Percentiles rank a stretch among this genome's conserved stretches.
These are phyloP conservation scores for Termitomyces sp. DNA, from an alignment of 1,284 basidiomycete species.

Conservation along the genomic window DNA sequence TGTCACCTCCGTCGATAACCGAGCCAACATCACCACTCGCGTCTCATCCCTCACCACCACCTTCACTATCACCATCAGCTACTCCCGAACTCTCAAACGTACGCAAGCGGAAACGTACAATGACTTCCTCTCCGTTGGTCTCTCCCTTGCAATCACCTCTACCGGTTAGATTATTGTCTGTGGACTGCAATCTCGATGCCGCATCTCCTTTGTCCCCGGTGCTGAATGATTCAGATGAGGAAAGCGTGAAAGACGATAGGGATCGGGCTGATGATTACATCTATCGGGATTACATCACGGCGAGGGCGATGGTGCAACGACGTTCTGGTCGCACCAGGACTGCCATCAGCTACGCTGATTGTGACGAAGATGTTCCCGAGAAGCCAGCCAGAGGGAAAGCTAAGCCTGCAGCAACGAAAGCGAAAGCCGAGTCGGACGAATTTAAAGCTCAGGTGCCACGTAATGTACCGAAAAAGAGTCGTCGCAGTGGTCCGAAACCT, in stretches of 20 bases:
- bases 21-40: background rate
- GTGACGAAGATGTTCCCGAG: conserved; percentile 2
- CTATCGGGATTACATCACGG: background rate
- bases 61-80: background rate
- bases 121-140: background rate
- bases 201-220: background rate
- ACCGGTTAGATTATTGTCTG: background rate
- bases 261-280: background rate
- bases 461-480: background rate
- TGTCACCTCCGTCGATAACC: background rate
- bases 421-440: background rate
- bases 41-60: background rate
- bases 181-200: background rate
- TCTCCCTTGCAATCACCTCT: background rate
- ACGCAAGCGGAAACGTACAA: conserved; percentile 1
- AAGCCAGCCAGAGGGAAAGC: background rate
- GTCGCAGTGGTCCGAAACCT: background rate
- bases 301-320: background rate
- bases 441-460: background rate
- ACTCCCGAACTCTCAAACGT: background rate
- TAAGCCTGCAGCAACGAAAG: background rate
- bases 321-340: conserved; percentile 1
- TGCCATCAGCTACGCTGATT: conserved; percentile 3
- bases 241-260: background rate
- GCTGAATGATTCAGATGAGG: background rate